Conservation (phyloP, 2,329 filamentous ascomycete species). For the Atkinsonella hypoxylon region DNA sequence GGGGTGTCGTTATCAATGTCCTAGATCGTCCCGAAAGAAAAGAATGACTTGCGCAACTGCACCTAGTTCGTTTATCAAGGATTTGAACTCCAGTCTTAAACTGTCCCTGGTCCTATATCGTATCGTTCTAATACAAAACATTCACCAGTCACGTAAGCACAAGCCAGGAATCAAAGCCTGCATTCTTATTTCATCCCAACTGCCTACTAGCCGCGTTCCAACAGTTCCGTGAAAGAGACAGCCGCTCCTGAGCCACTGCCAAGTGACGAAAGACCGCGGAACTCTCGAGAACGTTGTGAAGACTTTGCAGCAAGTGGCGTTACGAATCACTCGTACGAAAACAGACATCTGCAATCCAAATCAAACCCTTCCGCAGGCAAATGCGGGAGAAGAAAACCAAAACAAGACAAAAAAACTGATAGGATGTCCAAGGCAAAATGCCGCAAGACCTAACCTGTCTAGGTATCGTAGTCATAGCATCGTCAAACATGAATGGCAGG, state of each 20-base stretch:
- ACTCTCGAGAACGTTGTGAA: not conserved
- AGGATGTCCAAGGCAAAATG: not conserved
- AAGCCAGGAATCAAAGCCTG: slow-evolving; percentile 4
- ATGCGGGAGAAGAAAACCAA: not conserved
- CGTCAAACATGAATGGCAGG: slow-evolving; percentile 1
- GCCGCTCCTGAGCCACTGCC: not conserved
- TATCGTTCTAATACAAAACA: not conserved
- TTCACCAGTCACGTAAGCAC: slow-evolving; percentile 6
- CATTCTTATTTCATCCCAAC: slow-evolving; percentile 5
- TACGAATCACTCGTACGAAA: not conserved
- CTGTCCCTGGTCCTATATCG: not conserved
- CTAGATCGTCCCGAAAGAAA: not conserved
- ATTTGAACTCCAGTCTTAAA: not conserved
- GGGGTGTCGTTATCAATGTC: slow-evolving; percentile 5
- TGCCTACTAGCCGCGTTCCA: slow-evolving; percentile 3
- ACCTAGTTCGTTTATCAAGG: not conserved
- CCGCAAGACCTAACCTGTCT: not conserved
- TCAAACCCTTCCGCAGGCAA: not conserved
- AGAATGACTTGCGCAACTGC: not conserved
- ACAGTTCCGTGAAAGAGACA: not conserved
- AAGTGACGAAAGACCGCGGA: not conserved
- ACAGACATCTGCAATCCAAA: not conserved
- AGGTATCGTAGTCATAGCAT: slow-evolving; percentile 4
- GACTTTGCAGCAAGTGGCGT: not conserved
- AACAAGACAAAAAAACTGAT: not conserved